Base-by-base conservation (phyloP, 2,329 filamentous ascomycete species). In the Westerdykella ornata region DNA sequence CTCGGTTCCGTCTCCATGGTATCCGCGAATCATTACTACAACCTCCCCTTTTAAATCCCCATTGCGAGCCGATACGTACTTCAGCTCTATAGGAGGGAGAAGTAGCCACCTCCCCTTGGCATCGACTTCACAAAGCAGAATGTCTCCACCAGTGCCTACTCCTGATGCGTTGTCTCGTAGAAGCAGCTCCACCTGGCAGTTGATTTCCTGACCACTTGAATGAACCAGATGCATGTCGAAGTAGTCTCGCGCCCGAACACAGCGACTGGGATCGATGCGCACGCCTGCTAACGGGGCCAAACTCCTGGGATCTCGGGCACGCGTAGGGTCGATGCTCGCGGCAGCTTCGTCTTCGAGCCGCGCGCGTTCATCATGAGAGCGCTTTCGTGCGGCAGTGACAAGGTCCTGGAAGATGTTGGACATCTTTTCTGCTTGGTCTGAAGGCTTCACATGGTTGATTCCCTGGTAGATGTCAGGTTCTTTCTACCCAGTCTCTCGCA, bases 51-150 rank as follows among this genome's bases (percentile, higher is more conserved):
- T 73, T n/a, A 69, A 63, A 29, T 88, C 82, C 11, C 88, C 88
- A 45, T 75, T 80, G 30, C 90, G 81, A 37, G 88, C 87, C 11
- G 92, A 97, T 15, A 94, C 76, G 45, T 79, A 76, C 28, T 75
- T 73, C 48, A 80, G 74, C 14, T 82, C 74, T n/a, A 96, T 74
- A 1, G 92, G 90, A n/a, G 89, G 85, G 57, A 98, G 95, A 0
- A 98, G 75, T 4, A 98, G 76, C 81, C 88, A 97, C 39, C 81
- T 79, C 12, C 84, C 81, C 5, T 77, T 75, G 39, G 79, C 77
- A 34, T 88, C 88, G n/a, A 88, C 80, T 65, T 97, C 89, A 51
- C 90, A 89, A 42, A 98, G 84, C 16, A 98, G 76, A n/a, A 98
- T 63, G 63, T 98, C 92, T 5, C 90, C 88, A 37, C 77, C 72